Evolutionary conservation across 208 protist genomes (phyloP).

Genomic region (Leishmania aethiopica): DNA sequence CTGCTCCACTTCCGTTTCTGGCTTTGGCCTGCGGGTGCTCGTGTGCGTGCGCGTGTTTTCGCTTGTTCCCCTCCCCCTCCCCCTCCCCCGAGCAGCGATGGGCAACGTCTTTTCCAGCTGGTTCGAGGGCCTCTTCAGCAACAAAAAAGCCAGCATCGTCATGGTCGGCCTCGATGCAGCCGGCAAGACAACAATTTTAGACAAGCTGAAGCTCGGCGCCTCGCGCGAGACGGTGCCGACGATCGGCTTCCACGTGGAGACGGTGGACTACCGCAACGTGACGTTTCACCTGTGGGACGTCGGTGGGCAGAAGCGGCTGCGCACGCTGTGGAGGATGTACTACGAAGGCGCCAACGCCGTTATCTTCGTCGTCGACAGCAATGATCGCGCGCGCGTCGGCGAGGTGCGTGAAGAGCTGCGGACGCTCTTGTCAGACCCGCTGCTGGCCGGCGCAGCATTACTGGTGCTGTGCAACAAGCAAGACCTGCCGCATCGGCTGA

Average conservation of each 20-base stretch:
- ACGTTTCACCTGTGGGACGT: slow-evolving; percentile 99
- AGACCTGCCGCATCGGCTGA: slow-evolving; percentile 79
- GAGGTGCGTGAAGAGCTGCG: slow-evolving; percentile 84
- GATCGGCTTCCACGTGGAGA: slow-evolving; percentile 98
- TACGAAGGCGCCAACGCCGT: slow-evolving; percentile 95
- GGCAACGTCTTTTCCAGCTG: slow-evolving; percentile 61
- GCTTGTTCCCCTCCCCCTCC: no score
- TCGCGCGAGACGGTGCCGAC: slow-evolving; percentile 97
- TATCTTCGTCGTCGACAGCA: slow-evolving; percentile 95
- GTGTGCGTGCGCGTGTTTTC: background rate
- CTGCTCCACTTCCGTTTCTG: slow-evolving; percentile 3
- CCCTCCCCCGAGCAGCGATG: slow-evolving; percentile 30
- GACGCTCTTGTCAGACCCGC: slow-evolving; percentile 80
- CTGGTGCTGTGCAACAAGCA: slow-evolving; percentile 98
- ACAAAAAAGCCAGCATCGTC: slow-evolving; percentile 93
- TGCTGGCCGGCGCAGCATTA: slow-evolving; percentile 79
- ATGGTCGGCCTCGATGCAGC: slow-evolving; percentile 97
- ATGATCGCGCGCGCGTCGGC: slow-evolving; percentile 81
- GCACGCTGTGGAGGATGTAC: slow-evolving; percentile 96
- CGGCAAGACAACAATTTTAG: slow-evolving; percentile 98
- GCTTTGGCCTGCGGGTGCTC: background rate
- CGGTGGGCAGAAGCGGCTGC: slow-evolving; percentile 96
- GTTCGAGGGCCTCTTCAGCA: slow-evolving; percentile 80
- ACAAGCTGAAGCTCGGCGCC: slow-evolving; percentile 97
- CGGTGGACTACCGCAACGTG: slow-evolving; percentile 97